Evolutionary conservation across 805 yeast species (phyloP).

Genomic region (Candida suzukii): DNA sequence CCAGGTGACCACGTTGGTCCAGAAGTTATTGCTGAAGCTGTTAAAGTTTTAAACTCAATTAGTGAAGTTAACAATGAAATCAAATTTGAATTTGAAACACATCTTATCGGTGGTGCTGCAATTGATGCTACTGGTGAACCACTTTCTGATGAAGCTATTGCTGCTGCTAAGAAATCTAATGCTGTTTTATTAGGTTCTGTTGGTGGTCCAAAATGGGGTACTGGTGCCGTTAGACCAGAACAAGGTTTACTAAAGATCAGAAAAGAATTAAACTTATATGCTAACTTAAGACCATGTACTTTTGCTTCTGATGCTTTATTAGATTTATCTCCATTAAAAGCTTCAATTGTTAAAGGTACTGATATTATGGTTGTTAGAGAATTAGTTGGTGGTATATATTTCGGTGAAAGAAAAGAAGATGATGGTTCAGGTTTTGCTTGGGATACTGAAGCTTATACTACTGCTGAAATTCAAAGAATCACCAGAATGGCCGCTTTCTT

Average conservation of each 20-base stretch:
- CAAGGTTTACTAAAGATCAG: constrained; percentile 93
- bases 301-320: constrained; percentile 81
- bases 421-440: constrained; percentile 80
- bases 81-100: constrained; percentile 71
- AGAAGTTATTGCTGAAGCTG: constrained; percentile 84
- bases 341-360: constrained; percentile 83
- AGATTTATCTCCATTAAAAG: constrained; percentile 81
- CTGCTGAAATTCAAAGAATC: constrained; percentile 88
- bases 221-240: constrained; percentile 94
- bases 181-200: constrained; percentile 98
- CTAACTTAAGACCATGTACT: constrained; percentile 94
- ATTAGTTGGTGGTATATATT: constrained; percentile 96
- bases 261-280: constrained; percentile 89
- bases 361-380: constrained; percentile 93
- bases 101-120: constrained; percentile 96
- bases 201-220: constrained; percentile 99
- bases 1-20: constrained; percentile 98
- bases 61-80: constrained; percentile 47
- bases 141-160: constrained; percentile 76
- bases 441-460: constrained; percentile 91
- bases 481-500: constrained; percentile 97
- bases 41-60: constrained; percentile 82
- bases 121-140: constrained; percentile 96
- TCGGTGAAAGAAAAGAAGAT: constrained; percentile 93
- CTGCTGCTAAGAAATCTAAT: constrained; percentile 78